A percentile compares a stretch with the other conserved stretches of the same genome.
These are phyloP conservation scores for Nymphaea thermarum DNA, from an alignment of 164 flowering plant genomes.

Conservation along the genomic window DNA sequence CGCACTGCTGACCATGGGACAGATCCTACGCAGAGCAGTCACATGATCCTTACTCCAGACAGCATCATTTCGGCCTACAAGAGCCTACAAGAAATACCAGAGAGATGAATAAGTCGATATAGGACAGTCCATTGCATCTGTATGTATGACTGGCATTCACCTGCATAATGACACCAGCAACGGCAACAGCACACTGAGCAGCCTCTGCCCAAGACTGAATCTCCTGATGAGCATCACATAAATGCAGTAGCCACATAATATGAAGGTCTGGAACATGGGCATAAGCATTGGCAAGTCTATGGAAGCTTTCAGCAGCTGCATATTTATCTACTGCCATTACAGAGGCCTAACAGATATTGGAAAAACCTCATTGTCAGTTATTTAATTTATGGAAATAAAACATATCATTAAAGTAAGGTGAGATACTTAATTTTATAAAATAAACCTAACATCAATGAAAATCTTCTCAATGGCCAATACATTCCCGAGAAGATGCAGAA, in stretches of 20 bases:
- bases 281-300: slow-evolving; percentile 92
- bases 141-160: slow-evolving; percentile 19
- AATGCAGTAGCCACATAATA: slow-evolving; percentile 96
- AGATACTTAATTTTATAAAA: too few relatives aligned
- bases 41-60: slow-evolving; percentile 91
- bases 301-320: slow-evolving; percentile 93
- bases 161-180: slow-evolving; percentile 99
- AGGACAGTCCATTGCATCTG: background rate
- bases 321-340: slow-evolving; percentile 80
- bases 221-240: slow-evolving; percentile 99
- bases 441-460: too few relatives aligned
- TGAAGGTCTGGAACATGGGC: slow-evolving; percentile 99
- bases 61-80: slow-evolving; percentile 94
- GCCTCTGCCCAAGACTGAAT: slow-evolving; percentile 99
- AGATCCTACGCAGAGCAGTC: slow-evolving; percentile 69
- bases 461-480: too few relatives aligned
- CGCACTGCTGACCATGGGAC: slow-evolving; percentile 91
- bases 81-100: slow-evolving; percentile 42
- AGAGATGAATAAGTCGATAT: background rate
- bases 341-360: slow-evolving; percentile 38
- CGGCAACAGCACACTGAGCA: slow-evolving; percentile 98
- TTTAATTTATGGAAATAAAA: background rate
- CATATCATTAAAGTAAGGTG: too few relatives aligned
- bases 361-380: background rate
- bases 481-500: too few relatives aligned